Evolutionary conservation across 164 flowering plant genomes (phyloP), one percentile per base, ranked within the genome.

Genomic region (Cinnamomum chago): DNA sequence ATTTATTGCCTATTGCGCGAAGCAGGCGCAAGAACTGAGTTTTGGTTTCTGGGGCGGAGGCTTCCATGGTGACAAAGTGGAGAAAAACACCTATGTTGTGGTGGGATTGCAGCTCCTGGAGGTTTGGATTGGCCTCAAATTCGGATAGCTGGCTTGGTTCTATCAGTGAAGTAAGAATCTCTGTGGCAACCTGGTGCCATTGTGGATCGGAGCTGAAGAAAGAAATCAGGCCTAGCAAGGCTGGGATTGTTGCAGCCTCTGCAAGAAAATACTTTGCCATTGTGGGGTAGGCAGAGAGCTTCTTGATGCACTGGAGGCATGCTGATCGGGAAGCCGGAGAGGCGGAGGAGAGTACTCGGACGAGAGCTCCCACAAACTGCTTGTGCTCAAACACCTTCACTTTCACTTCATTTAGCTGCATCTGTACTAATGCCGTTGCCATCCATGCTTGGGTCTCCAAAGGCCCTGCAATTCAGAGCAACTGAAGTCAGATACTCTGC

Each of bases 261-360:
- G 55, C 78, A 23, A 78, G 55, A 52, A 81, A 75, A 23, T 27
- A 62, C 20, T 72, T 75, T n/a, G 65, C 76, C 71, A 81, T 72
- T 40, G 9, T 66, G 22, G 76, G 76, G 58, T 72, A 65, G 62
- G 60, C 50, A 22, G 77, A 70, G 30, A 77, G 65, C 76, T 77
- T 72, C 72, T 78, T 73, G 13, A 81, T 78, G 60, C 78, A 78
- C 67, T 68, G 72, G 64, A 77, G 70, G 70, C 78, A 75, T 35
- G 75, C 79, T 15, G 66, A 70, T 80, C 52, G 74, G 58, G 60
- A 33, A 3, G 74, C 70, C n/a, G 80, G 78, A 68, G 76, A 33
- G 62, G 74, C 65, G 6, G 83, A 77, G 27, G 79, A 66, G 35
- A 81, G 80, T 67, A 75, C 67, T 58, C 69, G 73, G 20, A 77